These are phyloP conservation scores for Firmiana major DNA, from an alignment of 345 rosid species.

Conservation along the genomic window DNA sequence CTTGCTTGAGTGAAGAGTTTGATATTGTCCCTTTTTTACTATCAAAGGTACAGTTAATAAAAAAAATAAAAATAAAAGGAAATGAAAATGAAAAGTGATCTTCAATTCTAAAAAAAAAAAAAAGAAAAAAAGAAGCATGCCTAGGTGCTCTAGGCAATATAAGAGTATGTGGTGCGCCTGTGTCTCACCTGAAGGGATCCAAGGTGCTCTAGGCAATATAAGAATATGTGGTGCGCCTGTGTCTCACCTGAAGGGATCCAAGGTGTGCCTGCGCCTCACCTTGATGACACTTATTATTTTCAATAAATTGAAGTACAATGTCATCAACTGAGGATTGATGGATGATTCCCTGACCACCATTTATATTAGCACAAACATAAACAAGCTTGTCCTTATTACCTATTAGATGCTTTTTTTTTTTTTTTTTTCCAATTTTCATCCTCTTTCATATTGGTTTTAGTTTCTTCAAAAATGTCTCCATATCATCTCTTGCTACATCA, in stretches of 20 bases:
- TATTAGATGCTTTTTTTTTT: too few relatives aligned
- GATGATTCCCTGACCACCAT: neutral
- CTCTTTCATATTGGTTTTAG: neutral
- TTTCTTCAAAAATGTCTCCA: conserved; percentile 1
- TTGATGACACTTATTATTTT: neutral
- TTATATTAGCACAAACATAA: neutral
- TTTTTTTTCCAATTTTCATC: neutral
- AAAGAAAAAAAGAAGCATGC: too few relatives aligned
- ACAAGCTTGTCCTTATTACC: neutral
- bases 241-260: too few relatives aligned
- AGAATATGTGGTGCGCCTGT: neutral
- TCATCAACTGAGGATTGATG: neutral
- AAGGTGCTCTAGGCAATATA: neutral
- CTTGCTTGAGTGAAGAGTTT: neutral
- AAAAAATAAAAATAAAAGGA: neutral
- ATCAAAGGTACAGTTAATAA: neutral
- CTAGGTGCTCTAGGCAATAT: neutral
- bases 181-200: neutral
- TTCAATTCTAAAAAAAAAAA: too few relatives aligned
- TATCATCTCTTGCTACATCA: neutral
- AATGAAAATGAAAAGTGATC: neutral
- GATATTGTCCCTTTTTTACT: neutral
- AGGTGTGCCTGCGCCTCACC: neutral
- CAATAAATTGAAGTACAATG: neutral
- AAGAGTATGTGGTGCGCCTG: neutral